A percentile compares a stretch with the other conserved stretches of the same genome.
Evolutionary conservation across 108 stramenopile species (phyloP).

Genomic region (Fistulifera solaris): DNA sequence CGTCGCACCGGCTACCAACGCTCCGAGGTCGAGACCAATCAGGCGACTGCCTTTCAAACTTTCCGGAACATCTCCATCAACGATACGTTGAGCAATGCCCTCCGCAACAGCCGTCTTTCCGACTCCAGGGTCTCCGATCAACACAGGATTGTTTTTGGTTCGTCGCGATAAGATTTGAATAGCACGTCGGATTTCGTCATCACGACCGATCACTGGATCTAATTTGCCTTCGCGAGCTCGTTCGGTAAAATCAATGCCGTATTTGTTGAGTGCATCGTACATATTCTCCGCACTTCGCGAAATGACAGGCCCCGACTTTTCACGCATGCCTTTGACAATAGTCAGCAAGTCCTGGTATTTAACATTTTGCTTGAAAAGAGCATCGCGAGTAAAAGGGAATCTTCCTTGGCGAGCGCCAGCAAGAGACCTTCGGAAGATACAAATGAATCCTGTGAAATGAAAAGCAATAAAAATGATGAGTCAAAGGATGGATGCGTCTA

Average conservation of each 20-base stretch:
- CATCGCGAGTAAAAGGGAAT: constrained; percentile 51
- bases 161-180: constrained; percentile 94
- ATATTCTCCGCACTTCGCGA: constrained; percentile 74
- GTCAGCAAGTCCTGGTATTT: constrained; percentile 39
- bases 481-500: neutral
- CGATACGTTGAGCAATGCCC: constrained; percentile 84
- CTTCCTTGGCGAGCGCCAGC: constrained; percentile 49
- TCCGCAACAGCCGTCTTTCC: constrained; percentile 95
- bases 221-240: constrained; percentile 72
- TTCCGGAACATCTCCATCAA: constrained; percentile 85
- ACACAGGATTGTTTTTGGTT: constrained; percentile 96
- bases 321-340: constrained; percentile 46
- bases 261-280: constrained; percentile 93
- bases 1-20: constrained; percentile 95
- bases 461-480: too few species aligned
- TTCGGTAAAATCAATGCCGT: constrained; percentile 91
- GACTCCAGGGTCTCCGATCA: constrained; percentile 97
- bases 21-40: constrained; percentile 94
- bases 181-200: constrained; percentile 94
- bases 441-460: constrained; percentile 72
- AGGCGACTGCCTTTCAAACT: constrained; percentile 71
- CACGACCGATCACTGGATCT: constrained; percentile 98
- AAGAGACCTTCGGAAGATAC: constrained; percentile 71
- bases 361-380: constrained; percentile 43
- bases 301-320: constrained; percentile 49